Percentiles rank a stretch among this genome's conserved stretches.
These are phyloP conservation scores for Puccinellia tenuiflora DNA, from an alignment of 176 grass and related monocot genomes.

Conservation along the genomic window DNA sequence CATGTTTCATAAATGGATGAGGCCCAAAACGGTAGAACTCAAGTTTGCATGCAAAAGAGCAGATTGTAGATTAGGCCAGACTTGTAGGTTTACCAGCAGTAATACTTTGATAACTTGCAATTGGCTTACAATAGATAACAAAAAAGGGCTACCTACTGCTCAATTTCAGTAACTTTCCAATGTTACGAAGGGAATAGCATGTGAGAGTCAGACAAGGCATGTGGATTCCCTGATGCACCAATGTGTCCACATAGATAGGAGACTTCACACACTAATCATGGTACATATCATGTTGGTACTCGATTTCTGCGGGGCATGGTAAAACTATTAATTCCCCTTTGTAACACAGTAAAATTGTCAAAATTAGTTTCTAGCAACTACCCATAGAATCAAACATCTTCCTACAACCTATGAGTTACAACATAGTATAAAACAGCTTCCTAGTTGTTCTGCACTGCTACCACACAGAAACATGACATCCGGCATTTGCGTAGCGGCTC, in stretches of 20 bases:
- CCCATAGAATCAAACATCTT: neutral
- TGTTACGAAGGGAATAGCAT: neutral
- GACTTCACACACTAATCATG: neutral
- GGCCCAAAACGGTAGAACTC: neutral
- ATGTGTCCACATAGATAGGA: neutral
- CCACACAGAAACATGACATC: neutral
- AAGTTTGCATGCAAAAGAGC: neutral
- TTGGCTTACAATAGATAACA: neutral
- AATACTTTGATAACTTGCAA: neutral
- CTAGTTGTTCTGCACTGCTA: neutral
- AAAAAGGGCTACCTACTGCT: neutral
- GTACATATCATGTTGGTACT: neutral
- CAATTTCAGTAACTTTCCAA: neutral
- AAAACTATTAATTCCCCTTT: too few relatives aligned
- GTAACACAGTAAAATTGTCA: neutral
- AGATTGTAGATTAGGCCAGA: neutral
- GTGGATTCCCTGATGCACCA: neutral
- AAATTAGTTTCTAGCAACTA: neutral
- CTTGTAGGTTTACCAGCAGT: neutral
- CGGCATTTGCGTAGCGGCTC: neutral
- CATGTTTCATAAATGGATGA: neutral
- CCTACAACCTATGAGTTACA: neutral
- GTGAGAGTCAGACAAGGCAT: neutral
- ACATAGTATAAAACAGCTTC: too few relatives aligned
- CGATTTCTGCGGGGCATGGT: too few relatives aligned